phyloP scores from a whole-genome alignment of 768 basidiomycete genomes.

The Tricholoma bakamatsutake region DNA sequence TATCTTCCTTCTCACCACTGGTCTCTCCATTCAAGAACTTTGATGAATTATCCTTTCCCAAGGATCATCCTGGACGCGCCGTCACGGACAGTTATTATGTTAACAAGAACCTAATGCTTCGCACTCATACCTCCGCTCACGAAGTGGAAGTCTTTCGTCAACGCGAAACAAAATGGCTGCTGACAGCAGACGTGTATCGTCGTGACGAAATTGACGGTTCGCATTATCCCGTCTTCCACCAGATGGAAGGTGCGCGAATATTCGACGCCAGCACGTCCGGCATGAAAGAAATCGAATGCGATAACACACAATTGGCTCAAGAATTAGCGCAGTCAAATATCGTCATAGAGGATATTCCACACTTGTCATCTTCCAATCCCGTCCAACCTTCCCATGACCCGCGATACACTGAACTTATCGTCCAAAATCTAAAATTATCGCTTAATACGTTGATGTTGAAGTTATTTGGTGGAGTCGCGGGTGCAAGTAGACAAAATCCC shows the following conservation, averaged over 20 bases:
- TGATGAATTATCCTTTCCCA: constrained; percentile 91
- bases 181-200: constrained; percentile 95
- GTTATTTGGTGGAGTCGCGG: constrained; percentile 65
- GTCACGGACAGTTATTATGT: constrained; percentile 94
- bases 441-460: constrained; percentile 81
- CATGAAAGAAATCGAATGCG: constrained; percentile 58
- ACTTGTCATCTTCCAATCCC: constrained; percentile 71
- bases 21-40: constrained; percentile 92
- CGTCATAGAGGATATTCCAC: constrained; percentile 80
- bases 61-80: constrained; percentile 89
- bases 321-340: constrained; percentile 70
- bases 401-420: constrained; percentile 61
- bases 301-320: constrained; percentile 59
- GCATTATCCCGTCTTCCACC: constrained; percentile 98
- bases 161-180: constrained; percentile 78
- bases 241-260: constrained; percentile 91
- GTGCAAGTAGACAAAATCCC: constrained; percentile 54
- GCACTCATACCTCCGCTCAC: constrained; percentile 98
- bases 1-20: constrained; percentile 78
- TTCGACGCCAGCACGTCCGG: constrained; percentile 55
- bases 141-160: constrained; percentile 86
- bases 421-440: constrained; percentile 83
- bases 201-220: constrained; percentile 97
- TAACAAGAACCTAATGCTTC: constrained; percentile 85
- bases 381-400: constrained; percentile 76